Conservation (phyloP, 768 basidiomycete species). For the Trametes coccinea region DNA sequence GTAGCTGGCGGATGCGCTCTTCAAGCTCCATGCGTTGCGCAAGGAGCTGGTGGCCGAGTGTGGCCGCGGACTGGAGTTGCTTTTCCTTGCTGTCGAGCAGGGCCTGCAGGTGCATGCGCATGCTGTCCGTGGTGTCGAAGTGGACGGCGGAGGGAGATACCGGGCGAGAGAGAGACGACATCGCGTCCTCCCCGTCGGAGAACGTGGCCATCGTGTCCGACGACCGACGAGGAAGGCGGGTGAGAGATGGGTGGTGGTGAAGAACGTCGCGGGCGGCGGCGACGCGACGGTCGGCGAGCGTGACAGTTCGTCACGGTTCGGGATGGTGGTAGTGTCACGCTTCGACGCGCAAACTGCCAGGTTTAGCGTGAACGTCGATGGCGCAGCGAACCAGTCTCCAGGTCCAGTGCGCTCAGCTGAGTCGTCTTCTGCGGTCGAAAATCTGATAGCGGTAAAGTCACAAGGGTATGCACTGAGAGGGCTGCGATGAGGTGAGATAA, state of each 20-base stretch:
- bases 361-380: too few species aligned
- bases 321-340: background rate
- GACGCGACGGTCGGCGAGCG: conserved; percentile 12
- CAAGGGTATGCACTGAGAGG: too few species aligned
- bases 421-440: too few species aligned
- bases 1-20: conserved; percentile 79
- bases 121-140: conserved; percentile 24
- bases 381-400: too few species aligned
- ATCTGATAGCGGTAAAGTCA: too few species aligned
- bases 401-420: too few species aligned
- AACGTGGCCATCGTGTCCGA: conserved; percentile 34
- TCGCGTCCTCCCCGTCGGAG: conserved; percentile 34
- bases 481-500: too few species aligned
- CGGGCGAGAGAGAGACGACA: conserved; percentile 16
- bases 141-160: conserved; percentile 18
- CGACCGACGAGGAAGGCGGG: conserved; percentile 8
- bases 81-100: conserved; percentile 90
- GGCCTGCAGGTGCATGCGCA: conserved; percentile 43
- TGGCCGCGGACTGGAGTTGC: conserved; percentile 89
- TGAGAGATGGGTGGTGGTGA: conserved; percentile 2
- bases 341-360: too few species aligned
- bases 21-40: conserved; percentile 93
- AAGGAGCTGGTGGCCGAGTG: conserved; percentile 91
- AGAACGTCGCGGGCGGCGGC: conserved; percentile 6
- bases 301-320: conserved; percentile 3